Base-by-base conservation (phyloP, 257 asterid species). In the Scutellaria barbata region DNA sequence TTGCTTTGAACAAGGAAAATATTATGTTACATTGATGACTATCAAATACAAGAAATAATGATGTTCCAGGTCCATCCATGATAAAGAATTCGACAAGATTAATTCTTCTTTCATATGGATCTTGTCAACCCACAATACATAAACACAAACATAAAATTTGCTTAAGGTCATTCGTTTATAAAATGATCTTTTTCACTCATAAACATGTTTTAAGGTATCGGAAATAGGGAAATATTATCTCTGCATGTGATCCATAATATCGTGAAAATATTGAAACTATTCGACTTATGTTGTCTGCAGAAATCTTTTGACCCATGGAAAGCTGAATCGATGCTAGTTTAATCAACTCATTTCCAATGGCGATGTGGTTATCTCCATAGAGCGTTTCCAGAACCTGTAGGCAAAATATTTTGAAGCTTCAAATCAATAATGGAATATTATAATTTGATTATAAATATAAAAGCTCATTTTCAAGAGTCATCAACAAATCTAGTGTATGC, bases 301-400 rank as follows among this genome's bases (percentile, higher is more conserved):
- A 80, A 58, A 73, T 61, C 61, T 66, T 14, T 18, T 66, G 73
- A n/a, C 88, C 84, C 66, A 77, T 50, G n/a, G 83, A 83, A 20
- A 75, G 72, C 86, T 79, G 95, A 69, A 93, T 77, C 40, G 99
- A 89, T 48, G 83, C 81, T 50, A 91, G 83, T 80, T 94, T 94
- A 12, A 89, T 76, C 86, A 94, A 68, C 80, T 94, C 99, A 22
- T 91, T 86, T 55, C 90, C 99, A 51, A 91, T 83, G 68, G 63
- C 96, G 13, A 94, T 84, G 86, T 94, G 99, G 79, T 81, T 75
- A 66, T 84, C 78, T 71, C 80, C 89, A 71, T 89, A 91, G 16
- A 94, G 88, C 66, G 71, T 84, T 75, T 87, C 93, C 80, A 94
- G 83, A 72, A 94, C 83, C 99, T 94, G 96, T 74, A 33, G 22